A percentile compares a stretch with the other conserved stretches of the same genome.
Conservation (phyloP, 2,329 filamentous ascomycete genomes). For the Emergomyces pasteurianus region DNA sequence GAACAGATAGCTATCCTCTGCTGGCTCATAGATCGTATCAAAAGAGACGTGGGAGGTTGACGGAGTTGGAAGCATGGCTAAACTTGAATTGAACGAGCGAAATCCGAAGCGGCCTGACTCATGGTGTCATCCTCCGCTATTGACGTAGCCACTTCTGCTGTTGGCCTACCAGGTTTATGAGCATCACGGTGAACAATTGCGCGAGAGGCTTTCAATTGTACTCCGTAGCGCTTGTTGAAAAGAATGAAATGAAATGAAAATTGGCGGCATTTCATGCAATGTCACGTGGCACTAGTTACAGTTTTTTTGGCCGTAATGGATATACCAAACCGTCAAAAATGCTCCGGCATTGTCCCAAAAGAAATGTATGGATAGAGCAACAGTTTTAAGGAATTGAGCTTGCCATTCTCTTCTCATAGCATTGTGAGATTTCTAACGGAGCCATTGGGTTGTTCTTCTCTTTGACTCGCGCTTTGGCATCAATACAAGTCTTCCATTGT, state of each 20-base stretch:
- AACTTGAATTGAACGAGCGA: neutral
- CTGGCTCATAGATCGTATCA: constrained; percentile 82
- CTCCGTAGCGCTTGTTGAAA: too few species aligned
- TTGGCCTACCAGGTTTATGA: neutral
- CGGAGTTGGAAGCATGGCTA: constrained; percentile 75
- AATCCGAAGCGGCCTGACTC: neutral
- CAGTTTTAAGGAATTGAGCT: neutral
- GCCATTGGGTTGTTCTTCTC: neutral
- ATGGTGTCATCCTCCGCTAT: neutral
- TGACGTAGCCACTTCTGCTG: neutral
- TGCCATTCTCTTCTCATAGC: neutral
- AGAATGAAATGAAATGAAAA: too few species aligned
- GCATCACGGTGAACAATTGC: neutral
- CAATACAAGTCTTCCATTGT: neutral
- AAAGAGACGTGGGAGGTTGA: constrained; percentile 86
- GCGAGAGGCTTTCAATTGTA: neutral
- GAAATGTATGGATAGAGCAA: too few species aligned
- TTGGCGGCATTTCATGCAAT: neutral
- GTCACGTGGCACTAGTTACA: neutral
- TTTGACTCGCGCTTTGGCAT: neutral
- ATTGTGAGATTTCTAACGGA: neutral
- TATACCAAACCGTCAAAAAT: too few species aligned
- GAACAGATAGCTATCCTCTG: constrained; percentile 90
- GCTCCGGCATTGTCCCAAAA: neutral
- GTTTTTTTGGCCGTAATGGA: too few species aligned